Evolutionary conservation across 257 asterid species (phyloP).

Genomic region (Scutellaria baicalensis): DNA sequence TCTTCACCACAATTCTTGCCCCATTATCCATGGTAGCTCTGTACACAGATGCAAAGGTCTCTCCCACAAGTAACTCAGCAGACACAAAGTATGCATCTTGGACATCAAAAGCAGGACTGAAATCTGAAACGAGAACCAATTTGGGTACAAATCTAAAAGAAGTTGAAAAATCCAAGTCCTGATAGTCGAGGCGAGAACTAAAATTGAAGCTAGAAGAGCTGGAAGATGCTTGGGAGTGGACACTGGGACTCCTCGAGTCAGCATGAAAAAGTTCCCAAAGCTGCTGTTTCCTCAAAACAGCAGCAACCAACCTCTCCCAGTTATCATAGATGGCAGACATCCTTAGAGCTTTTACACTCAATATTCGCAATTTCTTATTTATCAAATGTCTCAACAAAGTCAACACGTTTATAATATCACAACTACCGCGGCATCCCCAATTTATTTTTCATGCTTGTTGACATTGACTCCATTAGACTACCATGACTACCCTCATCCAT

Average conservation of each 20-base stretch:
- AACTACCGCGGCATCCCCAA: too few relatives aligned
- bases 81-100: not conserved
- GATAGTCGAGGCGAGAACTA: not conserved
- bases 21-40: too few relatives aligned
- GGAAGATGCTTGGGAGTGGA: constrained; percentile 18
- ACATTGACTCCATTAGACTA: too few relatives aligned
- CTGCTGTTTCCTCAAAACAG: constrained; percentile 16
- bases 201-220: too few relatives aligned
- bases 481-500: too few relatives aligned
- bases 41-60: not conserved
- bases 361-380: too few relatives aligned
- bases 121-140: constrained; percentile 7
- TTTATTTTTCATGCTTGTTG: too few relatives aligned
- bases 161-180: not conserved
- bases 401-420: too few relatives aligned
- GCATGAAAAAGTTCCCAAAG: constrained; percentile 22
- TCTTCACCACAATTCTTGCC: too few relatives aligned
- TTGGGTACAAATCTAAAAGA: not conserved
- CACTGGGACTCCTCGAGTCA: constrained; percentile 21
- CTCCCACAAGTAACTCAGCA: not conserved
- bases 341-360: too few relatives aligned
- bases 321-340: constrained; percentile 22
- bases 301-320: constrained; percentile 26
- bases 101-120: not conserved
- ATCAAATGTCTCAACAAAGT: too few relatives aligned